Base-by-base conservation (phyloP, 768 basidiomycete genomes). In the Lyophyllum atratum region DNA sequence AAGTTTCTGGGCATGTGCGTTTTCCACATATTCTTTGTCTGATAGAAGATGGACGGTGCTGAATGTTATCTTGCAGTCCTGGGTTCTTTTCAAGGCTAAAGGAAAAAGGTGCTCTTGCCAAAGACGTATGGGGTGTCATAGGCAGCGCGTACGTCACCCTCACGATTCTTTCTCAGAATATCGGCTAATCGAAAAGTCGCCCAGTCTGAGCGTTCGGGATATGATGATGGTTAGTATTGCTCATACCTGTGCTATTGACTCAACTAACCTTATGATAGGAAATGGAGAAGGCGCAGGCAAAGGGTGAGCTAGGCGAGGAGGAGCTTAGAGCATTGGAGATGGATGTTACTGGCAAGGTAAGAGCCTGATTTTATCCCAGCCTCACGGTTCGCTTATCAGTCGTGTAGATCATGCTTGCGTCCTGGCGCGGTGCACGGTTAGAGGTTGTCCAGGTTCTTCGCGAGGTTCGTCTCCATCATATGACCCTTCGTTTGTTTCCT, bases 71-170 rank as follows among this genome's bases (percentile, higher is more conserved):
- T 6, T 59, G 57, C 56, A 90, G 89, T 56, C 89, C 89, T 7
- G 95, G 95, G 17, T 96, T 97, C 77, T 94, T 92, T 76, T 92
- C 95, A 29, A 84, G 90, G 31, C 71, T 99, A 66, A 98, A 96
- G 74, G 97, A 99, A 74, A 95, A 95, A 72, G 94, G 93, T 5
- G 73, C 91, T 0, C 79, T 95, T 51, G 90, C 95, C 25, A 98
- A 98, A 72, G 97, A 99, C 63, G 92, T 95, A 0, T 98, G 93
- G 90, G 95, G 94, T 15, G 90, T 98, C 58, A 90, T 98, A 58
- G 92, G 93, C 33, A 94, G 92, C 79, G 96, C 96, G 87, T 95
- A 74, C 75, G 93, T 79, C 28, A 58, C 29, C 39, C 40, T 25
- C 40, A n/a, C n/a, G 56, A 39, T 56, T 19, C 50, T 53, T 43